These are phyloP conservation scores for Trichoderma simmonsii DNA, from an alignment of 2,329 filamentous ascomycete species.

Conservation along the genomic window DNA sequence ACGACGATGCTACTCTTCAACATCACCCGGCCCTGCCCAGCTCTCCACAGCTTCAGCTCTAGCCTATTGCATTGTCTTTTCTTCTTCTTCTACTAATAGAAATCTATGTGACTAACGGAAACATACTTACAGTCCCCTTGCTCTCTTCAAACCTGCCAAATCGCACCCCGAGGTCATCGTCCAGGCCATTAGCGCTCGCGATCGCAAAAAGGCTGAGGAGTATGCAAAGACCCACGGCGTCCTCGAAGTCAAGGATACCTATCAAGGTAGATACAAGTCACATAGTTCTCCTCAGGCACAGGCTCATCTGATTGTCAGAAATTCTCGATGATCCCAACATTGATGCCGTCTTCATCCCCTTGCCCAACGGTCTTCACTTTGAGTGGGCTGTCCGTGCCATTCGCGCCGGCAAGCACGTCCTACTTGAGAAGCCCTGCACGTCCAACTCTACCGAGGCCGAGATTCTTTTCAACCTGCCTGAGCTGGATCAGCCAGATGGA, in stretches of 20 bases:
- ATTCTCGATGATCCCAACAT: constrained; percentile 36
- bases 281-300: background rate
- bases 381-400: constrained; percentile 49
- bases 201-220: constrained; percentile 42
- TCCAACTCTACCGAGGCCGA: constrained; percentile 30
- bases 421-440: constrained; percentile 16
- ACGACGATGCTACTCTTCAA: background rate
- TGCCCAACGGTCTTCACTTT: constrained; percentile 42
- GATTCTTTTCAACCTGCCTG: constrained; percentile 40
- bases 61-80: background rate
- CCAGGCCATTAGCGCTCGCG: constrained; percentile 50
- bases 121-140: constrained; percentile 32
- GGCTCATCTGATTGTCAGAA: constrained; percentile 27
- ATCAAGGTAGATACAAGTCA: constrained; percentile 36
- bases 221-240: constrained; percentile 53
- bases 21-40: background rate
- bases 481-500: constrained; percentile 31
- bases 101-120: background rate
- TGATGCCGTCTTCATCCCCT: constrained; percentile 49
- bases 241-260: constrained; percentile 46
- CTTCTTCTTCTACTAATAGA: background rate
- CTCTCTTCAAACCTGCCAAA: constrained; percentile 47
- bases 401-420: constrained; percentile 43
- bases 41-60: background rate
- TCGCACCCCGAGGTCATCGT: constrained; percentile 53